phyloP scores from a whole-genome alignment of 2,329 filamentous ascomycete species.

The Didymellaceae sp. region DNA sequence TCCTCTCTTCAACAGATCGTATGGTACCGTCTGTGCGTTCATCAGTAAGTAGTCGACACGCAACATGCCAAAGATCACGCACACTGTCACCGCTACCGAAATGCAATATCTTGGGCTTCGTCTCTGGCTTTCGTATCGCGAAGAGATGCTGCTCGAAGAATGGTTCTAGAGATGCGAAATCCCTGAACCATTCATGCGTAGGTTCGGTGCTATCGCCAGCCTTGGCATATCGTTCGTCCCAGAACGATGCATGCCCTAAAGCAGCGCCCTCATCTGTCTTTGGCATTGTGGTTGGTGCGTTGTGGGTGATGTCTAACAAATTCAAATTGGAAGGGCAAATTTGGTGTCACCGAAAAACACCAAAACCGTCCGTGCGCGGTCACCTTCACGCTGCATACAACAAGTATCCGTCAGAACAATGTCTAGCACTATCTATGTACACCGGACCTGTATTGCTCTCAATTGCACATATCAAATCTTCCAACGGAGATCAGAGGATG shows the following conservation, averaged over 20 bases:
- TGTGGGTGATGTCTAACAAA: background rate
- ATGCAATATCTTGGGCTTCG: background rate
- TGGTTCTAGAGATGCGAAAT: background rate
- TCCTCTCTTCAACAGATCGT: constrained; percentile 3
- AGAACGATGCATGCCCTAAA: constrained; percentile 47
- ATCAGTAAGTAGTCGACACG: background rate
- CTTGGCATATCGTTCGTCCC: constrained; percentile 58
- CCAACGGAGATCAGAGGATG: too few species aligned
- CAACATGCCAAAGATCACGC: background rate
- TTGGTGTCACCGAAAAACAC: background rate
- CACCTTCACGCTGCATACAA: too few species aligned
- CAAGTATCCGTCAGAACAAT: too few species aligned
- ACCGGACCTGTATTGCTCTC: too few species aligned
- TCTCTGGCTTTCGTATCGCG: background rate
- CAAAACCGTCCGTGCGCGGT: too few species aligned
- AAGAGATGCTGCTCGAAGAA: background rate
- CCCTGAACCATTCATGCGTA: constrained; percentile 52
- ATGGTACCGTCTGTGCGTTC: constrained; percentile 3
- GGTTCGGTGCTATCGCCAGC: constrained; percentile 47
- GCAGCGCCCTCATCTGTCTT: constrained; percentile 18
- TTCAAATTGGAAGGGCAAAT: constrained; percentile 2
- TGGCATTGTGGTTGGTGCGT: constrained; percentile 5
- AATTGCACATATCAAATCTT: too few species aligned
- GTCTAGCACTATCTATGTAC: too few species aligned
- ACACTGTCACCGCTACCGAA: background rate